These are phyloP conservation scores for Xylaria sp. DNA, from an alignment of 2,329 filamentous ascomycete species.

Conservation along the genomic window DNA sequence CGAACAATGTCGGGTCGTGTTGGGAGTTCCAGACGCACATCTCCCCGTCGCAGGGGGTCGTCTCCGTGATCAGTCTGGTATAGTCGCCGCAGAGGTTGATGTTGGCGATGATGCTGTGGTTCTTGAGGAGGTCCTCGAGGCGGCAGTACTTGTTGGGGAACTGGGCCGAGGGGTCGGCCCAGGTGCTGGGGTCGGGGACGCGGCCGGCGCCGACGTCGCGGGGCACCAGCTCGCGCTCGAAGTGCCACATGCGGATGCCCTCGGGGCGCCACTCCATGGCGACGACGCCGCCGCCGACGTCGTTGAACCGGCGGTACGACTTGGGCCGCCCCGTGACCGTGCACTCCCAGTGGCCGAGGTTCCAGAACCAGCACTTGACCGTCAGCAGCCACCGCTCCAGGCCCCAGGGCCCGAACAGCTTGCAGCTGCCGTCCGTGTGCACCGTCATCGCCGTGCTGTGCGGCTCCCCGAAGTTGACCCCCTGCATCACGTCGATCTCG, in stretches of 20 bases:
- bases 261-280: conserved; percentile 63
- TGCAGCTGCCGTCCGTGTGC: conserved; percentile 57
- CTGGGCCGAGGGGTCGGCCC: conserved; percentile 65
- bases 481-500: conserved; percentile 67
- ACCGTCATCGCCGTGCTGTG: conserved; percentile 63
- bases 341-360: conserved; percentile 60
- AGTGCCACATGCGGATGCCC: conserved; percentile 68
- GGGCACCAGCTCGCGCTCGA: conserved; percentile 51
- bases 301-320: conserved; percentile 54
- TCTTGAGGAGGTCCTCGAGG: conserved; percentile 63
- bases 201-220: conserved; percentile 52
- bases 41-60: no score
- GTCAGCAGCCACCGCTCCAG: conserved; percentile 49
- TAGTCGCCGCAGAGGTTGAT: conserved; percentile 66
- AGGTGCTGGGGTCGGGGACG: conserved; percentile 62
- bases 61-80: no score
- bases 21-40: no score
- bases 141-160: conserved; percentile 67
- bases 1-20: conserved; percentile 59
- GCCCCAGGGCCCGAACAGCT: conserved; percentile 58
- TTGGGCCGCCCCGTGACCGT: conserved; percentile 48
- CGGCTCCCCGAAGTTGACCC: conserved; percentile 57
- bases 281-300: conserved; percentile 58
- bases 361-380: conserved; percentile 54
- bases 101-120: conserved; percentile 68